A percentile compares a stretch with the other conserved stretches of the same genome.
phyloP scores from a whole-genome alignment of 2,329 filamentous ascomycete species.

The Geoglossum cookeanum region DNA sequence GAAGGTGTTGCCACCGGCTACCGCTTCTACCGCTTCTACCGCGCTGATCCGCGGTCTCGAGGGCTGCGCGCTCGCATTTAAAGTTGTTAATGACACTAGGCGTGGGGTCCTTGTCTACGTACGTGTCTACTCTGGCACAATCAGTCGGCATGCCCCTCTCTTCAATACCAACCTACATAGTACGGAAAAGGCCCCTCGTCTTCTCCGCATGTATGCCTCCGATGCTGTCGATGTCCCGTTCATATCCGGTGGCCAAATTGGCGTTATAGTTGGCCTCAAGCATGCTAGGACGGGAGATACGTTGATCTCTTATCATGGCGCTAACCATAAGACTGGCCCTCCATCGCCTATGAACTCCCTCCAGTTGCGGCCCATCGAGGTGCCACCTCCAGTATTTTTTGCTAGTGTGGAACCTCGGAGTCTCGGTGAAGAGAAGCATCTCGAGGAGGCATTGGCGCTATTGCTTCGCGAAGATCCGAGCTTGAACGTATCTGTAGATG shows the following conservation, averaged over 20 bases:
- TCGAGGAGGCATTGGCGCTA: slow-evolving; percentile 57
- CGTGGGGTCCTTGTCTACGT: slow-evolving; percentile 83
- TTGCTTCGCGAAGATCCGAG: slow-evolving; percentile 85
- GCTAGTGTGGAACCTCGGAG: slow-evolving; percentile 76
- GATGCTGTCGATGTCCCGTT: slow-evolving; percentile 69
- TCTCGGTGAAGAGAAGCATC: slow-evolving; percentile 57
- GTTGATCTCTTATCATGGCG: slow-evolving; percentile 51
- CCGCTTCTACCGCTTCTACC: slow-evolving; percentile 19
- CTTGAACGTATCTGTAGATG: slow-evolving; percentile 63
- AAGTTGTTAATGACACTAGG: slow-evolving; percentile 75
- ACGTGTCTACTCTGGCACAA: slow-evolving; percentile 68
- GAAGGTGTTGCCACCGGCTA: slow-evolving; percentile 16
- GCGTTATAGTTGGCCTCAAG: slow-evolving; percentile 79
- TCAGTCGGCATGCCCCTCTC: slow-evolving; percentile 53
- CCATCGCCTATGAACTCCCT: slow-evolving; percentile 51
- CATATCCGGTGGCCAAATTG: slow-evolving; percentile 76
- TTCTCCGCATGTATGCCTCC: slow-evolving; percentile 78
- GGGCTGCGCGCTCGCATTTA: slow-evolving; percentile 60
- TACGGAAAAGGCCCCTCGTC: slow-evolving; percentile 61
- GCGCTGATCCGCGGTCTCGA: slow-evolving; percentile 40
- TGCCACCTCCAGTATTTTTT: slow-evolving; percentile 90
- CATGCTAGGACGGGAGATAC: slow-evolving; percentile 89
- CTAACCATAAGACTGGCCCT: slow-evolving; percentile 40
- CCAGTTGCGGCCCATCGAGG: slow-evolving; percentile 70
- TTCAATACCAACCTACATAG: slow-evolving; percentile 74